Percentiles rank a stretch among this genome's conserved stretches.
These are phyloP conservation scores for Gracilariopsis chorda DNA, from an alignment of 23 red algal species.

Conservation along the genomic window DNA sequence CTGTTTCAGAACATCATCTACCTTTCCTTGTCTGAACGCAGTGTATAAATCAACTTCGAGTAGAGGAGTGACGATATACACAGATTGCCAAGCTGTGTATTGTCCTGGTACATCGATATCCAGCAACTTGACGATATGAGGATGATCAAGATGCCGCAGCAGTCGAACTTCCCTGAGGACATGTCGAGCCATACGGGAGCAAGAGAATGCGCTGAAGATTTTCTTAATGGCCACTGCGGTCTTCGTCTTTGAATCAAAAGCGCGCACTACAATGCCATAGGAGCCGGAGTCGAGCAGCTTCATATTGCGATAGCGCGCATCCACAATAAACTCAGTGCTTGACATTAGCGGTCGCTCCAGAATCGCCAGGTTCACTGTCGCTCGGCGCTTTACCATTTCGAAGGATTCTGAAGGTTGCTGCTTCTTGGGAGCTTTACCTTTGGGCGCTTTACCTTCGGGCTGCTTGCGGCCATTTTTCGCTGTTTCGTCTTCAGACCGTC, in stretches of 20 bases:
- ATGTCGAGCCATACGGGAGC: constrained; percentile 62
- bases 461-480: too few species aligned
- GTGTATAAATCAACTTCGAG: constrained; percentile 75
- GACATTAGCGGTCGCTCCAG: constrained; percentile 52
- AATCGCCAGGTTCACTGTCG: not conserved
- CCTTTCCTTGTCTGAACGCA: constrained; percentile 20
- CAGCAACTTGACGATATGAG: constrained; percentile 74
- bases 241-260: constrained; percentile 14
- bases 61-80: constrained; percentile 86
- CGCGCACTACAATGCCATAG: constrained; percentile 85
- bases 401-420: too few species aligned
- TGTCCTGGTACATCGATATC: constrained; percentile 71
- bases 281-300: constrained; percentile 72
- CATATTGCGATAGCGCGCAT: constrained; percentile 58
- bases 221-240: constrained; percentile 87
- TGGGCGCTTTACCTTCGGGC: too few species aligned
- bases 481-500: too few species aligned
- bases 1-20: constrained; percentile 33
- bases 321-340: constrained; percentile 56
- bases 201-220: constrained; percentile 75
- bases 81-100: constrained; percentile 70
- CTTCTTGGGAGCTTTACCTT: too few species aligned
- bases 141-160: constrained; percentile 77
- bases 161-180: constrained; percentile 90
- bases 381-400: constrained; percentile 58